phyloP scores from a whole-genome alignment of 805 yeast genomes.

The Candida vartiovaarae region DNA sequence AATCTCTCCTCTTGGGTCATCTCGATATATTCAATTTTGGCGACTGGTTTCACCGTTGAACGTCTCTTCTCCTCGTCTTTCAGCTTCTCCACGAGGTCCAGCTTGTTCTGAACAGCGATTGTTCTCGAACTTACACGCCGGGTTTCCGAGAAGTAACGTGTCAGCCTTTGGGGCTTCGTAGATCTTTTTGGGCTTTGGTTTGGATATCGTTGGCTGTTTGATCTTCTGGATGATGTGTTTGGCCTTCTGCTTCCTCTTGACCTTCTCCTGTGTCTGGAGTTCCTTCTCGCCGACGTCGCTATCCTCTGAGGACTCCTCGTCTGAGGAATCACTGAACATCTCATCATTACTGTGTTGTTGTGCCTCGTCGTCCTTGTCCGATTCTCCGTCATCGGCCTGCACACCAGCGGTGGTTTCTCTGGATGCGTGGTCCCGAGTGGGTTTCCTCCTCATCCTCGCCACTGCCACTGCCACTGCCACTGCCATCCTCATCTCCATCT shows the following conservation, averaged over 20 bases:
- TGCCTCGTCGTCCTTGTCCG: slow-evolving; percentile 8
- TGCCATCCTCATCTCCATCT: slow-evolving; percentile 13
- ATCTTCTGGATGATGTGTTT: slow-evolving; percentile 27
- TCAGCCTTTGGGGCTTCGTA: slow-evolving; percentile 39
- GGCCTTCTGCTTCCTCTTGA: slow-evolving; percentile 24
- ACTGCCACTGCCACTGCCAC: slow-evolving; percentile 12
- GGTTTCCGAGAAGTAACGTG: slow-evolving; percentile 42
- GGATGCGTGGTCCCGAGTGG: neutral
- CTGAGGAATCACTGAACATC: slow-evolving; percentile 46
- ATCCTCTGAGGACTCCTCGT: slow-evolving; percentile 42
- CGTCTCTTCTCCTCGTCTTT: slow-evolving; percentile 58
- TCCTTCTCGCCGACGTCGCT: slow-evolving; percentile 69
- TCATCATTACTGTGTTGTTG: slow-evolving; percentile 32
- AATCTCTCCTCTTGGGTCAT: slow-evolving; percentile 37
- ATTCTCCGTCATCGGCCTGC: slow-evolving; percentile 2
- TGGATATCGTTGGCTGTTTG: slow-evolving; percentile 23
- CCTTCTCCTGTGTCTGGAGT: slow-evolving; percentile 38
- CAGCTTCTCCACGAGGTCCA: slow-evolving; percentile 68
- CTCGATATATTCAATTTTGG: slow-evolving; percentile 35
- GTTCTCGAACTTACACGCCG: slow-evolving; percentile 73
- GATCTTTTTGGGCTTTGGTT: slow-evolving; percentile 27
- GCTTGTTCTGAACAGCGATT: slow-evolving; percentile 69
- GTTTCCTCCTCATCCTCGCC: neutral
- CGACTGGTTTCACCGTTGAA: slow-evolving; percentile 35
- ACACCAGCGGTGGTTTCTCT: slow-evolving; percentile 15